Evolutionary conservation across 305 asterid species (phyloP).

Genomic region (Fraxinus xanthoxyloides): DNA sequence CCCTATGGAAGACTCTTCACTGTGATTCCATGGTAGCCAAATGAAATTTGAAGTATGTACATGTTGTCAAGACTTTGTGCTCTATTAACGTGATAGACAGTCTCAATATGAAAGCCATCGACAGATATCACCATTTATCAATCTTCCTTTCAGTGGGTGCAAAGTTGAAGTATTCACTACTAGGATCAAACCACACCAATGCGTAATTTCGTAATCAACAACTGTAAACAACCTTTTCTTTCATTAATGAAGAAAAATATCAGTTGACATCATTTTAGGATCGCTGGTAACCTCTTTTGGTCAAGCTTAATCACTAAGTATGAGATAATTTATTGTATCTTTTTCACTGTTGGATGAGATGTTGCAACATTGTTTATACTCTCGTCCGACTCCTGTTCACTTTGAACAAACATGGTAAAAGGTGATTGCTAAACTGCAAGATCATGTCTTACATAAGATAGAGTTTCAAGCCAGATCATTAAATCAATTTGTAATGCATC

Average conservation of each 20-base stretch:
- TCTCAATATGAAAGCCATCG: slow-evolving; percentile 3
- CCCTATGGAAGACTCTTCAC: neutral
- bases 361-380: neutral
- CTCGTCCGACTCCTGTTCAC: neutral
- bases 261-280: neutral
- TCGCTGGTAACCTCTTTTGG: neutral
- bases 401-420: neutral
- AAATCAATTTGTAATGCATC: neutral
- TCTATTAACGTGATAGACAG: slow-evolving; percentile 14
- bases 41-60: neutral
- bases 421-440: neutral
- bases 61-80: neutral
- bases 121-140: slow-evolving; percentile 11
- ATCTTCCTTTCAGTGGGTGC: neutral
- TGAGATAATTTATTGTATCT: neutral
- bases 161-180: neutral
- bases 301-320: neutral
- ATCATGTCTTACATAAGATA: neutral
- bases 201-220: neutral
- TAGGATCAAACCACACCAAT: neutral
- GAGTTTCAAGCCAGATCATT: neutral
- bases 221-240: neutral
- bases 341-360: neutral
- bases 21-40: neutral
- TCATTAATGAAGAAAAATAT: neutral